These are phyloP conservation scores for Tieghemostelium lacteum DNA, from an alignment of 78 protist genomes.

Conservation along the genomic window DNA sequence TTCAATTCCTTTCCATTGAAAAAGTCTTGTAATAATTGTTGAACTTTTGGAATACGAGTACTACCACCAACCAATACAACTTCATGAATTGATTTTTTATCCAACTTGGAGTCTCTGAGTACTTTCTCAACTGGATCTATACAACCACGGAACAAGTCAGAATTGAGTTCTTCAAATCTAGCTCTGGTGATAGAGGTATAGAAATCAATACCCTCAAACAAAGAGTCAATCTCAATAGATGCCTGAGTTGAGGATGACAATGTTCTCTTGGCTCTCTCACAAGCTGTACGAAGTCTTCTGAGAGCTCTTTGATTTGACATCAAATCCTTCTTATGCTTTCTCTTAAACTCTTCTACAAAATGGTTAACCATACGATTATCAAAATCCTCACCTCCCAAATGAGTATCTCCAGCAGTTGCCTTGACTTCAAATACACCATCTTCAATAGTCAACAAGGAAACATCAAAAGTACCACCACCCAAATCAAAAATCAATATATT, in stretches of 20 bases:
- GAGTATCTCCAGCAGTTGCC: constrained; percentile 97
- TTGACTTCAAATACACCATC: constrained; percentile 98
- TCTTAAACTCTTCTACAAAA: constrained; percentile 82
- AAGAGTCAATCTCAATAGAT: constrained; percentile 91
- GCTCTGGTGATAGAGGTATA: constrained; percentile 92
- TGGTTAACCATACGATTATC: constrained; percentile 95
- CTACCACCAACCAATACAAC: constrained; percentile 97
- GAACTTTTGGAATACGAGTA: constrained; percentile 96
- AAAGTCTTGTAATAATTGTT: constrained; percentile 89
- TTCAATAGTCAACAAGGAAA: constrained; percentile 94
- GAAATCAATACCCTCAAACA: constrained; percentile 94
- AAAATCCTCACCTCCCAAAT: constrained; percentile 99
- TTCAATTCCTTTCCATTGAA: constrained; percentile 94
- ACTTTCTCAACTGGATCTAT: constrained; percentile 88
- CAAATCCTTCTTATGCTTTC: constrained; percentile 86
- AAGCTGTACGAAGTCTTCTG: constrained; percentile 93
- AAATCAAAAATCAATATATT: constrained; percentile 97
- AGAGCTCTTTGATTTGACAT: constrained; percentile 86
- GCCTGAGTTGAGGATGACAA: constrained; percentile 88
- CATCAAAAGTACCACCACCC: constrained; percentile 99
- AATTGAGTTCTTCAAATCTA: constrained; percentile 92
- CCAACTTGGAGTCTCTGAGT: constrained; percentile 90
- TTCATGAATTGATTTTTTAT: constrained; percentile 89
- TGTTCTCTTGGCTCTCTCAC: constrained; percentile 95
- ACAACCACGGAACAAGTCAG: constrained; percentile 88